phyloP scores from a whole-genome alignment of 768 basidiomycete genomes.

The Megacollybia marginata region DNA sequence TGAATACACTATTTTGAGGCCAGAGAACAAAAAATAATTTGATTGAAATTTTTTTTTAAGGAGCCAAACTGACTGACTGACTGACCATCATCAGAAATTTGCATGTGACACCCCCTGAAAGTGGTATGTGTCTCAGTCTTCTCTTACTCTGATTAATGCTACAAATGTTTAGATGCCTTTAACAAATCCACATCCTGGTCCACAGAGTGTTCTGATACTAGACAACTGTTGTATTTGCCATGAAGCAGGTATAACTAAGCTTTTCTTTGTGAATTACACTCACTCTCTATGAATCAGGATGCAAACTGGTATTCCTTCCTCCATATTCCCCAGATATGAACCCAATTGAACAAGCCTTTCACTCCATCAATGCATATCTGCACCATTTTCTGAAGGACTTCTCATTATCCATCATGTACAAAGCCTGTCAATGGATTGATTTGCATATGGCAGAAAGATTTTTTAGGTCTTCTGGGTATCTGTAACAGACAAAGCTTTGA shows the following conservation, averaged over 20 bases:
- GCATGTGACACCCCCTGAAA: constrained; percentile 12
- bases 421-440: too few species aligned
- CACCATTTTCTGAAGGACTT: neutral
- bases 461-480: neutral
- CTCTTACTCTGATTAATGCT: neutral
- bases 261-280: constrained; percentile 6
- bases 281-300: constrained; percentile 8
- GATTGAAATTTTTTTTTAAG: too few species aligned
- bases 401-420: neutral
- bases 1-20: too few species aligned
- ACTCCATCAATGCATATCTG: constrained; percentile 14
- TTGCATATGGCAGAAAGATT: neutral
- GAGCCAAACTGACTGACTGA: too few species aligned
- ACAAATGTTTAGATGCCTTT: constrained; percentile 7
- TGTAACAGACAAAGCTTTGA: too few species aligned
- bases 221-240: constrained; percentile 19
- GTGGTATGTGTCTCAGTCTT: constrained; percentile 5
- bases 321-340: constrained; percentile 26
- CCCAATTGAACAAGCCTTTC: constrained; percentile 23
- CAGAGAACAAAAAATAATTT: too few species aligned
- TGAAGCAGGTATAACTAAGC: constrained; percentile 8
- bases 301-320: constrained; percentile 16
- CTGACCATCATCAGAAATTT: too few species aligned
- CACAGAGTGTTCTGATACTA: constrained; percentile 14
- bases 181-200: constrained; percentile 15